Conservation (phyloP, 345 rosid species). For the Chamaenerion angustifolium region DNA sequence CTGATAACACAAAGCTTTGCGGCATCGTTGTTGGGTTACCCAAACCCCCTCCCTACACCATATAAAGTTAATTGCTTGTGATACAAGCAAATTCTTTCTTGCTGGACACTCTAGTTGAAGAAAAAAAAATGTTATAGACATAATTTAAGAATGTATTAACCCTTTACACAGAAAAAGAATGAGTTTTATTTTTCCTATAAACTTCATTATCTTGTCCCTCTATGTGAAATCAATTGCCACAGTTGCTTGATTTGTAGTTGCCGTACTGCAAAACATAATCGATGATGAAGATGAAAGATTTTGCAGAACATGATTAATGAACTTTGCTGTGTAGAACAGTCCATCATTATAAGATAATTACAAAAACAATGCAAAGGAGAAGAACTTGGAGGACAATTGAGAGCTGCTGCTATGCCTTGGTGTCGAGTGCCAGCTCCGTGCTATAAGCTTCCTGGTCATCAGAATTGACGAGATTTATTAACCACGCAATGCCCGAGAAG, state of each 20-base stretch:
- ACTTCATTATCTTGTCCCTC: neutral
- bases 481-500: constrained; percentile 96
- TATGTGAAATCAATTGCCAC: neutral
- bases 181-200: neutral
- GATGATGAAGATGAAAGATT: too few species aligned
- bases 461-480: constrained; percentile 82
- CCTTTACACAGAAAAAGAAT: neutral
- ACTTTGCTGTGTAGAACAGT: too few species aligned
- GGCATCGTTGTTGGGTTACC: constrained; percentile 48
- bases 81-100: neutral
- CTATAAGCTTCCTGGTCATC: constrained; percentile 80
- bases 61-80: neutral
- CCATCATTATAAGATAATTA: neutral
- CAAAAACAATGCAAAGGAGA: neutral
- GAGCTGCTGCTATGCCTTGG: constrained; percentile 32
- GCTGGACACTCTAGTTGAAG: neutral
- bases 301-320: too few species aligned
- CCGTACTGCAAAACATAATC: too few species aligned
- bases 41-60: constrained; percentile 48
- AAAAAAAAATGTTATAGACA: neutral
- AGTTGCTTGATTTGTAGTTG: too few species aligned
- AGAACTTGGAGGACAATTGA: neutral
- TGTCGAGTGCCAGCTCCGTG: constrained; percentile 94
- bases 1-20: constrained; percentile 42
- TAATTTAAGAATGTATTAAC: constrained; percentile 1